phyloP scores from a whole-genome alignment of 2,329 filamentous ascomycete species.

The Apiospora arundinis region DNA sequence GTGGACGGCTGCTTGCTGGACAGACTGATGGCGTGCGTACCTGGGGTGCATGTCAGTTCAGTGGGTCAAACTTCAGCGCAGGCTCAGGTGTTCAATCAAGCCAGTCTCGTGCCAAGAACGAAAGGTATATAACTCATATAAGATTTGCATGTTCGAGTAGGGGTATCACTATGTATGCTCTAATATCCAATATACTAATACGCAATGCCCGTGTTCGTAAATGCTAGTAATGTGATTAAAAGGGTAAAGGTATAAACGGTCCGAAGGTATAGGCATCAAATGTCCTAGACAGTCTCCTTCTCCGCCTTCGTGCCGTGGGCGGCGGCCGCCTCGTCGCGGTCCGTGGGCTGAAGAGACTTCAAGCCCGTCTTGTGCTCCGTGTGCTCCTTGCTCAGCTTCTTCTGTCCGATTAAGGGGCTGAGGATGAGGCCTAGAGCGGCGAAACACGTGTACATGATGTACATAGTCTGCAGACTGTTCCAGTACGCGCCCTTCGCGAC shows the following conservation, averaged over 20 bases:
- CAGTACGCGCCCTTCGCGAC: slow-evolving; percentile 51
- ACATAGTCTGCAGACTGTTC: slow-evolving; percentile 60
- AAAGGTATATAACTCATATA: not conserved
- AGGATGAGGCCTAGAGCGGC: slow-evolving; percentile 54
- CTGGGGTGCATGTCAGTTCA: not conserved
- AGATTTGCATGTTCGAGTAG: not conserved
- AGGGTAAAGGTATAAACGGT: not conserved
- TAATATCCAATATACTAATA: not conserved
- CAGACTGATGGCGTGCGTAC: not conserved
- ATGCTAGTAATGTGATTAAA: not conserved
- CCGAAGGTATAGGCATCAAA: not conserved
- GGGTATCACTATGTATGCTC: slow-evolving; percentile 4
- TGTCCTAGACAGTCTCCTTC: not conserved
- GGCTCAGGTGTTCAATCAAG: not conserved
- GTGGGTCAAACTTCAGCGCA: not conserved
- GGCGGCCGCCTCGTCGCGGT: not conserved
- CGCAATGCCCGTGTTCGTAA: slow-evolving; percentile 11
- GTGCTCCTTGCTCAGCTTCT: slow-evolving; percentile 60
- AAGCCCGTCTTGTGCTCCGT: slow-evolving; percentile 65
- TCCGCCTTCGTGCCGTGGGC: not conserved
- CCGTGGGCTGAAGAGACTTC: slow-evolving; percentile 33
- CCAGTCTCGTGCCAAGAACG: not conserved
- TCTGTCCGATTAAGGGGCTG: slow-evolving; percentile 55
- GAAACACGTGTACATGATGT: slow-evolving; percentile 60
- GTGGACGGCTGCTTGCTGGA: not conserved